Evolutionary conservation across 495 filamentous ascomycete genomes (phyloP), one percentile per base, ranked within the genome.

Genomic region (Aspergillus heteromorphus): DNA sequence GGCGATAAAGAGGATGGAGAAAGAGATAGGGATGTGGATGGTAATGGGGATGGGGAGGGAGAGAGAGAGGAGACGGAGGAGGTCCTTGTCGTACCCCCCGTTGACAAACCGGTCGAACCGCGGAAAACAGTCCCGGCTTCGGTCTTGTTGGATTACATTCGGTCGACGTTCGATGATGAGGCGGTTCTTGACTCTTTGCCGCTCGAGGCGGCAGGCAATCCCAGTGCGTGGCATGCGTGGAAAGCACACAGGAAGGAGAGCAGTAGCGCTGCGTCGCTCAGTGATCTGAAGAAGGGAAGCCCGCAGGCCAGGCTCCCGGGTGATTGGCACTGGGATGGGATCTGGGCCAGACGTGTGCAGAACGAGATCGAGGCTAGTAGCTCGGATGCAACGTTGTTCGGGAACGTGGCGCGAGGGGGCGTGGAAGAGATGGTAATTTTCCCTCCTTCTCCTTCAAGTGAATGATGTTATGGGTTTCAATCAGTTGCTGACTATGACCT

Each of bases 291-390:
- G 61, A 63, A 62, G 25, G 70, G 62, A 34, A 68, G 61, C 18
- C 69, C 69, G 45, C 72, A 73, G 52, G 62, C 76, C 40, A 79
- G 84, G 47, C 77, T 79, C 23, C 87, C 88, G 2, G 88, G 85
- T 13, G 87, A 93, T 54, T 96, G 91, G 91, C 92, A 92, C 66
- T 96, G 91, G 91, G 90, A 95, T 67, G 91, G 91, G 1, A 91
- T 96, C 7, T 96, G 91, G 91, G 87, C 89, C 57, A 82, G 88
- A 51, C 78, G 91, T 31, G 90, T 92, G 1, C 85, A 82, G 65
- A 84, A 82, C 65, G 87, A 87, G 25, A 80, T 95, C 20, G 78
- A 86, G 45, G 78, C 76, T n/a, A 92, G 88, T 64, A 70, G 86
- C 49, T 86, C 88, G 2, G 91, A 96, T 56, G 71, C 82, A 4